A percentile compares a stretch with the other conserved stretches of the same genome.
Conservation (phyloP, 2,329 filamentous ascomycete species). For the Aspergillus pseudonomiae region DNA sequence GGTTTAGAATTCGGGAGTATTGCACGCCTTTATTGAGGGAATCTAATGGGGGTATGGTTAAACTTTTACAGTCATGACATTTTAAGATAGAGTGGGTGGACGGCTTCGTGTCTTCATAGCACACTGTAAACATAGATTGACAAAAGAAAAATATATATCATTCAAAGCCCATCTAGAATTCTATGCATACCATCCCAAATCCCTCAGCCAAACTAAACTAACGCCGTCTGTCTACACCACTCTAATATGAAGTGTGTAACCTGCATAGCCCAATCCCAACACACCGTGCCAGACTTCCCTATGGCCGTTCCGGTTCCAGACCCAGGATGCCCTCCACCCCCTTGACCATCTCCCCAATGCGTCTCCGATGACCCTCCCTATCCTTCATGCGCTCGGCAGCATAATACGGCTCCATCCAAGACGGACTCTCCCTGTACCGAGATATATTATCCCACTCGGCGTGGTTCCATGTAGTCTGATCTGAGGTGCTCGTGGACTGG, state of each 20-base stretch:
- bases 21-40: too few species aligned
- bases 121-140: not conserved
- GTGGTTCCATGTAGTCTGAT: not conserved
- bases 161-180: not conserved
- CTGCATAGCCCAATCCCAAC: not conserved
- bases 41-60: too few species aligned
- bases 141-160: not conserved
- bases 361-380: not conserved
- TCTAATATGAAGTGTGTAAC: not conserved
- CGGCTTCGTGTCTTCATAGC: too few species aligned
- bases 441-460: not conserved
- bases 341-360: not conserved
- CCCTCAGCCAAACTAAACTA: not conserved
- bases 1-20: too few species aligned
- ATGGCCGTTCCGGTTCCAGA: not conserved
- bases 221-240: not conserved
- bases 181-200: not conserved
- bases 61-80: too few species aligned
- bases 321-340: not conserved
- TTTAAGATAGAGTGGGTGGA: too few species aligned
- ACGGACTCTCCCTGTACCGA: not conserved
- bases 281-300: not conserved
- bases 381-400: not conserved
- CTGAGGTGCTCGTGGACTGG: not conserved
- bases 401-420: slow-evolving; percentile 1